Evolutionary conservation across 148 eudicot genomes (phyloP).

Genomic region (Silene conica): DNA sequence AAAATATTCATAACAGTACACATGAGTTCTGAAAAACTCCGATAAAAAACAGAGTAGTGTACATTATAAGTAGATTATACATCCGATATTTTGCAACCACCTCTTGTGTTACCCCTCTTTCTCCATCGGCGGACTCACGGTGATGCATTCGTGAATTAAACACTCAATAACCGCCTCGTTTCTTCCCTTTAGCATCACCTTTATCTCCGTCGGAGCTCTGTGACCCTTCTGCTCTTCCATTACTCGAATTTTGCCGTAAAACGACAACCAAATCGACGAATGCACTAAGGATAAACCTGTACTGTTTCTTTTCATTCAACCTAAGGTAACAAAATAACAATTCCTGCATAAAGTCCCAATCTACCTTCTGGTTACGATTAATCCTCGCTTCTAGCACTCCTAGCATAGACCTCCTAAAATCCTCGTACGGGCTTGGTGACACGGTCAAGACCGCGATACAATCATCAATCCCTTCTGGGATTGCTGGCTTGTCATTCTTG

Average conservation of each 20-base stretch:
- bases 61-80: too few relatives aligned
- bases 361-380: constrained; percentile 35
- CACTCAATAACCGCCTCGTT: constrained; percentile 4
- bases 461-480: constrained; percentile 35
- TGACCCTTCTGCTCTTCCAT: constrained; percentile 17
- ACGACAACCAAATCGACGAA: constrained; percentile 51
- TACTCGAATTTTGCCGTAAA: constrained; percentile 27
- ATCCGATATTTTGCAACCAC: too few relatives aligned
- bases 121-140: neutral
- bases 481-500: neutral
- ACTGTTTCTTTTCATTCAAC: constrained; percentile 58
- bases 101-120: too few relatives aligned
- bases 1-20: too few relatives aligned
- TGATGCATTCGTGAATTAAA: neutral
- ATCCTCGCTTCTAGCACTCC: constrained; percentile 50
- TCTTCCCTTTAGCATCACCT: constrained; percentile 2
- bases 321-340: constrained; percentile 57
- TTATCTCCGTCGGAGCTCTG: neutral
- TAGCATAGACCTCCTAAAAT: constrained; percentile 65
- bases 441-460: constrained; percentile 48
- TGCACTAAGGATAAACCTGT: constrained; percentile 52
- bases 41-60: neutral
- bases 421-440: constrained; percentile 54
- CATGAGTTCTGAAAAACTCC: neutral
- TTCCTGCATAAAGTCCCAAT: constrained; percentile 81